phyloP scores from a whole-genome alignment of 441 rosid genomes.

The Gossypium davidsonii region DNA sequence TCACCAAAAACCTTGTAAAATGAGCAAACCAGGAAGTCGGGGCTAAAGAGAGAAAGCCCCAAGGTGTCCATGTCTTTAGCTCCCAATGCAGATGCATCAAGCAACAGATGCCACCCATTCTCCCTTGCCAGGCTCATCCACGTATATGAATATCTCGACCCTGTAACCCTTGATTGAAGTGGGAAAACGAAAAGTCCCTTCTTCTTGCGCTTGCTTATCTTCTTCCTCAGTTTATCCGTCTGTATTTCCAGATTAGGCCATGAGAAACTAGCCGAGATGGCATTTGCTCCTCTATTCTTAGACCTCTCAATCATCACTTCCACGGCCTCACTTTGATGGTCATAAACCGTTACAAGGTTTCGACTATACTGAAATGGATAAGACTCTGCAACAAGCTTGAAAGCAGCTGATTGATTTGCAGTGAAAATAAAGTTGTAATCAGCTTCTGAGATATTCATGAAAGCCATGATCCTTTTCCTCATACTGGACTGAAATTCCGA shows the following conservation, averaged over 20 bases:
- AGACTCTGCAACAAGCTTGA: slow-evolving; percentile 66
- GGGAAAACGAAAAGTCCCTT: slow-evolving; percentile 83
- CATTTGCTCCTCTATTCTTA: slow-evolving; percentile 52
- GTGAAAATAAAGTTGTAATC: slow-evolving; percentile 68
- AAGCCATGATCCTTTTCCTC: slow-evolving; percentile 52
- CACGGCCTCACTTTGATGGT: slow-evolving; percentile 67
- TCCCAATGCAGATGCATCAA: slow-evolving; percentile 72
- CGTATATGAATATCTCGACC: slow-evolving; percentile 59
- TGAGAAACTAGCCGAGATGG: slow-evolving; percentile 55
- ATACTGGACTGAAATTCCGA: slow-evolving; percentile 39
- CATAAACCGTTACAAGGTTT: slow-evolving; percentile 70
- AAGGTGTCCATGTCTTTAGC: slow-evolving; percentile 81
- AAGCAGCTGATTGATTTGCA: slow-evolving; percentile 70
- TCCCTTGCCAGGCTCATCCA: slow-evolving; percentile 83
- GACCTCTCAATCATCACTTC: slow-evolving; percentile 47
- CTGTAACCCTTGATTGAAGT: slow-evolving; percentile 70
- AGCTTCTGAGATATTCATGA: slow-evolving; percentile 65
- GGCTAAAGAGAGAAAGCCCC: slow-evolving; percentile 68
- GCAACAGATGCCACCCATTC: slow-evolving; percentile 79
- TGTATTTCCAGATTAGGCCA: slow-evolving; percentile 63
- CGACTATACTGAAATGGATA: slow-evolving; percentile 55
- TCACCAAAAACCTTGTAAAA: slow-evolving; percentile 77
- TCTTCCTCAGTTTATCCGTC: slow-evolving; percentile 48
- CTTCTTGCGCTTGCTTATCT: slow-evolving; percentile 33
- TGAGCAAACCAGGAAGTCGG: slow-evolving; percentile 71